phyloP scores from a whole-genome alignment of 768 basidiomycete species.

The Boletales sp. region DNA sequence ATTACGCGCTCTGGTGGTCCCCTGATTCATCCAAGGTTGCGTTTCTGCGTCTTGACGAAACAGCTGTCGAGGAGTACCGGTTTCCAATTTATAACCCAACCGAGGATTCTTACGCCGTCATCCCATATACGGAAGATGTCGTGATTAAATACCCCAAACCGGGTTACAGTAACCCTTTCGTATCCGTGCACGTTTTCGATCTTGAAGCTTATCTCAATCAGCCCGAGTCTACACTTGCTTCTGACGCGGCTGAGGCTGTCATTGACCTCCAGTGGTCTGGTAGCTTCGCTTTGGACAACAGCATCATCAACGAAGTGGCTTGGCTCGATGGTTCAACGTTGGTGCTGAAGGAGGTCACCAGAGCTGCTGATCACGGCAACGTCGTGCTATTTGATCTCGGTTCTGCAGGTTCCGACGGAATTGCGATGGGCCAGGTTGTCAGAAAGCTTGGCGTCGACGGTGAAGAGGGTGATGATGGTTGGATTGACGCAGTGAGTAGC shows the following conservation, averaged over 20 bases:
- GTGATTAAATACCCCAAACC: conserved; percentile 86
- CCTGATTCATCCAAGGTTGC: conserved; percentile 62
- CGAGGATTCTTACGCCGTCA: conserved; percentile 58
- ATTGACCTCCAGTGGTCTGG: conserved; percentile 65
- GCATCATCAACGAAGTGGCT: conserved; percentile 75
- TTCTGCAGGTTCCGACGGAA: conserved; percentile 21
- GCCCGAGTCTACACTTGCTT: conserved; percentile 22
- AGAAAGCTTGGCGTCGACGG: conserved; percentile 77
- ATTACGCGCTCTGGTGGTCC: conserved; percentile 89
- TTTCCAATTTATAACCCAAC: conserved; percentile 94
- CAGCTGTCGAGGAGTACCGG: conserved; percentile 77
- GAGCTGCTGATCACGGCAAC: conserved; percentile 76
- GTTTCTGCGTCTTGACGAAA: conserved; percentile 87
- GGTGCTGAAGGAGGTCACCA: conserved; percentile 82
- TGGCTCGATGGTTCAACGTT: conserved; percentile 81
- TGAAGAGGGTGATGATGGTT: conserved; percentile 88
- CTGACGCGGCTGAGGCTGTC: conserved; percentile 41
- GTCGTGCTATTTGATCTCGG: conserved; percentile 72
- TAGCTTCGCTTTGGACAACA: conserved; percentile 53
- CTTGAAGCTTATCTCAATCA: conserved; percentile 49
- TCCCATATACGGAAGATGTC: conserved; percentile 68
- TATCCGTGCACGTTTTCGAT: conserved; percentile 80
- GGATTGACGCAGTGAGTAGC: conserved; percentile 80
- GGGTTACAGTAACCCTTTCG: conserved; percentile 85
- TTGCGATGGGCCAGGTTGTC: conserved; percentile 53